Conservation (phyloP, 2,329 filamentous ascomycete genomes). For the Aspergillus flavus region DNA sequence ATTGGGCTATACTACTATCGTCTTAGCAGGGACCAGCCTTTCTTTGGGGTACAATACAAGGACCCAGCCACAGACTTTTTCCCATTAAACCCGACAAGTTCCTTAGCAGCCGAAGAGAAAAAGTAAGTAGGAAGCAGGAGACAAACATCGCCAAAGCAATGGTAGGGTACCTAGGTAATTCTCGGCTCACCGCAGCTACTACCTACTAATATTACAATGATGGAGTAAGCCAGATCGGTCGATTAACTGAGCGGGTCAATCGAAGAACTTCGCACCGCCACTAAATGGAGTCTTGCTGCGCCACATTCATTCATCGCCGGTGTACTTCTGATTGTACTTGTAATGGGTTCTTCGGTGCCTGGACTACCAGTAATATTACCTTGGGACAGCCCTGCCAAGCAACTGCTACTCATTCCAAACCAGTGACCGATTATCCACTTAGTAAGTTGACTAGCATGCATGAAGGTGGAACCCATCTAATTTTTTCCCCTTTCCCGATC, state of each 20-base stretch:
- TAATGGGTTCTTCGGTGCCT: neutral
- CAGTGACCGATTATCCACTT: neutral
- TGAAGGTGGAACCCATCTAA: neutral
- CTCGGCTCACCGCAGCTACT: neutral
- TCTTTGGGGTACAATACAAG: neutral
- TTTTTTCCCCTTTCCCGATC: neutral
- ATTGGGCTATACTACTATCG: neutral
- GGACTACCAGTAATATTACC: neutral
- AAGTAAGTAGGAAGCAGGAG: neutral
- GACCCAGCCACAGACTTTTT: neutral
- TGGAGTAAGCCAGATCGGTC: slow-evolving; percentile 1
- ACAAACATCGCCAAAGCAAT: neutral
- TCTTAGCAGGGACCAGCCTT: neutral
- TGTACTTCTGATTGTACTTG: neutral
- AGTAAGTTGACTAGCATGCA: neutral
- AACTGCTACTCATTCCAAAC: neutral
- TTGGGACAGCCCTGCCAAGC: neutral
- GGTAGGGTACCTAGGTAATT: neutral
- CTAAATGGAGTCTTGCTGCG: neutral
- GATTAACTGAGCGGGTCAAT: slow-evolving; percentile 16
- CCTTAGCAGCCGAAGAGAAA: neutral
- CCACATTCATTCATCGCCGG: slow-evolving; percentile 4
- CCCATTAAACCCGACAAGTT: neutral
- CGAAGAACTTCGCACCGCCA: slow-evolving; percentile 22
- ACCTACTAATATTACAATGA: neutral